phyloP scores from a whole-genome alignment of 2,329 filamentous ascomycete genomes.

The Penicillium digitatum region DNA sequence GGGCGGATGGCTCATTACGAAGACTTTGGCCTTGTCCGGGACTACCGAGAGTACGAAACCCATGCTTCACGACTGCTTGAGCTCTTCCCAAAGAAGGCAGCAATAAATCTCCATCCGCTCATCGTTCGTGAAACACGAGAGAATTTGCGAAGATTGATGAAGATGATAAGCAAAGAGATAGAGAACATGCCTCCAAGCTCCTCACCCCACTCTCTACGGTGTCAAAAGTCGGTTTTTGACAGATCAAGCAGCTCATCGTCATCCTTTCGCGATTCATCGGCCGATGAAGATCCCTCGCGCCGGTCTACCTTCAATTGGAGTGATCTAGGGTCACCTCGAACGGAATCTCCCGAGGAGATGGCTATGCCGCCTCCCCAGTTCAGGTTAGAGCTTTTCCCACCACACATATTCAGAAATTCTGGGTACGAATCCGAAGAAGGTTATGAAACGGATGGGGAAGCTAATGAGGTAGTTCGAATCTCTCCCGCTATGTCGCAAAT shows the following conservation, averaged over 20 bases:
- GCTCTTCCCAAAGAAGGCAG: slow-evolving; percentile 37
- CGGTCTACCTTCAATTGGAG: slow-evolving; percentile 34
- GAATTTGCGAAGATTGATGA: slow-evolving; percentile 32
- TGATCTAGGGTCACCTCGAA: slow-evolving; percentile 26
- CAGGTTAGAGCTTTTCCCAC: slow-evolving; percentile 32
- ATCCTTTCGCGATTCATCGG: slow-evolving; percentile 40
- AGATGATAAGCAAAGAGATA: slow-evolving; percentile 42
- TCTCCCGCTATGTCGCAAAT: slow-evolving; percentile 32
- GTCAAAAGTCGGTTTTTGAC: slow-evolving; percentile 47
- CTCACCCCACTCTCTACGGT: slow-evolving; percentile 36
- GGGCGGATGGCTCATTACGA: slow-evolving; percentile 38
- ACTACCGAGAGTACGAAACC: slow-evolving; percentile 48
- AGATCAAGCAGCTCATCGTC: slow-evolving; percentile 46
- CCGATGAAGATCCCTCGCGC: slow-evolving; percentile 35
- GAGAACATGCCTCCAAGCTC: slow-evolving; percentile 42
- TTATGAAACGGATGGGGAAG: slow-evolving; percentile 36
- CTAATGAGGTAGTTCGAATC: slow-evolving; percentile 15
- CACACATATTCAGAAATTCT: slow-evolving; percentile 29
- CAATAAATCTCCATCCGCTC: slow-evolving; percentile 15
- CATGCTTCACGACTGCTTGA: slow-evolving; percentile 42
- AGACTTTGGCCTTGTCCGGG: slow-evolving; percentile 42
- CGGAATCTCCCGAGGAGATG: slow-evolving; percentile 37
- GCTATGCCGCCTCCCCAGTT: slow-evolving; percentile 21
- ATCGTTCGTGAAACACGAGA: slow-evolving; percentile 36
- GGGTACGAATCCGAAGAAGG: slow-evolving; percentile 30